Base-by-base conservation (phyloP, 371 early-diverging fungal genomes). In the Mucor sp. region DNA sequence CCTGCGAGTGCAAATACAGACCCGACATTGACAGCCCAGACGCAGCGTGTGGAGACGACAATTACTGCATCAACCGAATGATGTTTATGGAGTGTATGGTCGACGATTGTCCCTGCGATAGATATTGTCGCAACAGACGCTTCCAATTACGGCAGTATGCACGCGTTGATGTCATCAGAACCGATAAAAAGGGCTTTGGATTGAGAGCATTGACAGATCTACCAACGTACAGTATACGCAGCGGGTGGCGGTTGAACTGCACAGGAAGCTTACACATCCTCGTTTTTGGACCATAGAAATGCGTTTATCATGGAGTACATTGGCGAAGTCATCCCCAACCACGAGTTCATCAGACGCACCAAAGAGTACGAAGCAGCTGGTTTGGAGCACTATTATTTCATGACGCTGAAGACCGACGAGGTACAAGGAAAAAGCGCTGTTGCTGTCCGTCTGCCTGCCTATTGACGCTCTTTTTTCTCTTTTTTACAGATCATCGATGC, bases 251-350 rank as follows among this genome's bases (percentile, higher is more conserved):
- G n/a, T n/a, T n/a, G n/a, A n/a, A n/a, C n/a, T n/a, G n/a, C n/a
- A n/a, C n/a, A n/a, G n/a, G n/a, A 37, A 37, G 14, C 37, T 37
- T 23, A 43, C 6, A n/a, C n/a, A n/a, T n/a, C n/a, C n/a, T n/a
- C n/a, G n/a, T n/a, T n/a, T 21, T 30, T 50, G n/a, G 14, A 30
- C 30, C 6, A 12, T 67, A 81, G 84, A 6, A 84, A 84, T 66
- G 69, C 80, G n/a, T 97, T 98, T 77, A 90, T 99, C 56, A 93
- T 96, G 86, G 98, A 99, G 79, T 99, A 99, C 76, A 87, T 93
- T 67, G 99, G 99, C 30, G 99, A 99, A 74, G 94, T 98, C 2
- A 87, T 99, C 25, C 80, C 95, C 4, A 77, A 87, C 28, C 65
- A 77, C 23, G 89, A 89, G 66, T 97, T 98, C 71, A 74, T 89